These are phyloP conservation scores for Xerocomellus amylosporus DNA, from an alignment of 768 basidiomycete species.

Conservation along the genomic window DNA sequence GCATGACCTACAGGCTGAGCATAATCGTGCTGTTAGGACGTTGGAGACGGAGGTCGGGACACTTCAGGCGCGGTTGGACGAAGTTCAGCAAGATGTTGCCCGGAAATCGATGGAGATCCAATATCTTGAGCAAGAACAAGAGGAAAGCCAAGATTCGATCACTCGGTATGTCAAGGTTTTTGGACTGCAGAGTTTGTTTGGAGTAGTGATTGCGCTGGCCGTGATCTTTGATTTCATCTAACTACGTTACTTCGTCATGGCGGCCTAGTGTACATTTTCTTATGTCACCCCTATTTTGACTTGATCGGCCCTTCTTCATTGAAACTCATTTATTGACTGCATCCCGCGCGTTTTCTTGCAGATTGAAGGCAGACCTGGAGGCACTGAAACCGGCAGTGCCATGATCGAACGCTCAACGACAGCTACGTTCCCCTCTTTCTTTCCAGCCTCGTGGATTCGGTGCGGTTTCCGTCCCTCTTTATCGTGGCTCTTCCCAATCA, in stretches of 20 bases:
- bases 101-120: constrained; percentile 80
- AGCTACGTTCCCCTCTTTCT: constrained; percentile 3
- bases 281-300: constrained; percentile 14
- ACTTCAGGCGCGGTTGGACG: constrained; percentile 46
- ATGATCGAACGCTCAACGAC: constrained; percentile 20
- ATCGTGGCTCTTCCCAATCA: constrained; percentile 18
- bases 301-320: constrained; percentile 12
- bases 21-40: constrained; percentile 54
- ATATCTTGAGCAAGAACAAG: constrained; percentile 75
- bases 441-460: constrained; percentile 37
- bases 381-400: constrained; percentile 38
- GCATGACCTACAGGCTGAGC: constrained; percentile 65
- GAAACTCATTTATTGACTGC: constrained; percentile 40
- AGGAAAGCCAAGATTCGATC: constrained; percentile 71
- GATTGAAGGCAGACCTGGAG: constrained; percentile 68
- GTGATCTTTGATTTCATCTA: constrained; percentile 53
- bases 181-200: constrained; percentile 55
- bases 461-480: constrained; percentile 26
- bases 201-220: constrained; percentile 50
- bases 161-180: constrained; percentile 72
- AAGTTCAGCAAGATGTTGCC: constrained; percentile 57
- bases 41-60: constrained; percentile 57
- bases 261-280: constrained; percentile 21
- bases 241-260: constrained; percentile 23
- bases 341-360: constrained; percentile 35